Conservation (phyloP, 2,329 filamentous ascomycete genomes). For the Hymenoscyphus repandus region DNA sequence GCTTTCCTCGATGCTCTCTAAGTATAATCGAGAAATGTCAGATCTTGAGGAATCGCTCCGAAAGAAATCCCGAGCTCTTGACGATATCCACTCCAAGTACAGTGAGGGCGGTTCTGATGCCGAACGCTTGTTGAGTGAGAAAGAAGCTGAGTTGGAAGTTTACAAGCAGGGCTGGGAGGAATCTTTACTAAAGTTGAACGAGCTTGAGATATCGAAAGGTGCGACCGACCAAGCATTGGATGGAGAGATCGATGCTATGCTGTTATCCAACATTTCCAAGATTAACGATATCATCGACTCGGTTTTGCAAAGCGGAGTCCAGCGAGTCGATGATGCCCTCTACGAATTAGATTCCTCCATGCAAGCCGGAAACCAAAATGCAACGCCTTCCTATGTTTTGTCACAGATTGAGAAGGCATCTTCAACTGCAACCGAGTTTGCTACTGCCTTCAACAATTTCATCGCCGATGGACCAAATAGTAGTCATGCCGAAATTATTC, state of each 20-base stretch:
- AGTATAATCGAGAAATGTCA: constrained; percentile 96
- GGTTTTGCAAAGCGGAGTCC: constrained; percentile 85
- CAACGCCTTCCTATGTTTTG: constrained; percentile 87
- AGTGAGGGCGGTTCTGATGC: constrained; percentile 80
- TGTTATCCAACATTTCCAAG: constrained; percentile 81
- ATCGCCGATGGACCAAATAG: constrained; percentile 94
- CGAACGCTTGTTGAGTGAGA: constrained; percentile 79
- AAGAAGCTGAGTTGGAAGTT: constrained; percentile 96
- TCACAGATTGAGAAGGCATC: constrained; percentile 98
- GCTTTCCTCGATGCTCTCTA: constrained; percentile 86
- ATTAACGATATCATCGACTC: constrained; percentile 98
- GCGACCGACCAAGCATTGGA: constrained; percentile 78
- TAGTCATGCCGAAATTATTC: constrained; percentile 85
- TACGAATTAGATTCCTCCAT: constrained; percentile 97
- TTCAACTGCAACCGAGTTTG: constrained; percentile 91
- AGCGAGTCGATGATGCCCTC: constrained; percentile 90
- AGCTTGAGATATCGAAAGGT: constrained; percentile 70
- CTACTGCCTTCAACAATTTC: constrained; percentile 96
- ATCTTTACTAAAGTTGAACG: constrained; percentile 85
- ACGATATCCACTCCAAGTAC: constrained; percentile 74
- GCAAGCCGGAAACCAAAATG: constrained; percentile 98
- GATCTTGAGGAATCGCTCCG: constrained; percentile 90
- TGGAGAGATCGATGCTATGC: constrained; percentile 83
- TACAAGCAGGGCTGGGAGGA: constrained; percentile 99
- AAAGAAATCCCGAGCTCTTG: constrained; percentile 81